Evolutionary conservation across 192 early-diverging fungal species (phyloP).

Genomic region (Geranomyces variabilis): DNA sequence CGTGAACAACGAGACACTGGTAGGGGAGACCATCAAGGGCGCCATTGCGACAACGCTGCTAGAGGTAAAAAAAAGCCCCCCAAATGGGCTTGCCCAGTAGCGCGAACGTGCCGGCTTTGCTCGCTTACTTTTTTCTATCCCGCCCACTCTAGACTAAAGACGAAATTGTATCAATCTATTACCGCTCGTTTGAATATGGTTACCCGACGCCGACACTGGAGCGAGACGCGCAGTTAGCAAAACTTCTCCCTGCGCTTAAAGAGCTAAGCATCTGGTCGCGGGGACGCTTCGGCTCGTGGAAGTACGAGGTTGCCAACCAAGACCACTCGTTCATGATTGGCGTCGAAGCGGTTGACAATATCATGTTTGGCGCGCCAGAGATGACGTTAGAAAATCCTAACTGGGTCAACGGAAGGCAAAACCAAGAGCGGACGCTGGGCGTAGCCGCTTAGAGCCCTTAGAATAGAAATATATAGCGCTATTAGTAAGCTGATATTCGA

Average conservation of each 20-base stretch:
- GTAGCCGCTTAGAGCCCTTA: no score
- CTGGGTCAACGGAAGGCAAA: constrained; percentile 38
- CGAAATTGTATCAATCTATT: constrained; percentile 42
- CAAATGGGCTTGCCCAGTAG: no score
- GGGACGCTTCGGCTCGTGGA: constrained; percentile 45
- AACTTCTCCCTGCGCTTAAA: constrained; percentile 30
- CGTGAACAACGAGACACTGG: constrained; percentile 26
- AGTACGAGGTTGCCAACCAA: constrained; percentile 45
- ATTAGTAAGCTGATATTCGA: no score
- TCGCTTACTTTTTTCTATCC: constrained; percentile 14
- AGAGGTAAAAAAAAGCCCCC: not conserved
- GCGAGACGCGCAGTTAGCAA: constrained; percentile 32
- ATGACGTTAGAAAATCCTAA: constrained; percentile 39
- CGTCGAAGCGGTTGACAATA: constrained; percentile 40
- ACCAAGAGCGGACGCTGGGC: constrained; percentile 24
- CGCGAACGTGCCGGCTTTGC: not conserved
- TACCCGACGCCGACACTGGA: constrained; percentile 41
- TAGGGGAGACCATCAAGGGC: constrained; percentile 42
- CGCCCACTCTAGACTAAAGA: constrained; percentile 19
- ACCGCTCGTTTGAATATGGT: constrained; percentile 37
- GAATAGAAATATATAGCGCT: no score
- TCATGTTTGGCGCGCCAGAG: constrained; percentile 40
- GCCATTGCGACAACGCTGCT: constrained; percentile 38
- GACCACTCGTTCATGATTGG: constrained; percentile 48
- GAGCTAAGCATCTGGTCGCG: constrained; percentile 36